These are phyloP conservation scores for Hypocrella siamensis DNA, from an alignment of 2,329 filamentous ascomycete genomes.

Conservation along the genomic window DNA sequence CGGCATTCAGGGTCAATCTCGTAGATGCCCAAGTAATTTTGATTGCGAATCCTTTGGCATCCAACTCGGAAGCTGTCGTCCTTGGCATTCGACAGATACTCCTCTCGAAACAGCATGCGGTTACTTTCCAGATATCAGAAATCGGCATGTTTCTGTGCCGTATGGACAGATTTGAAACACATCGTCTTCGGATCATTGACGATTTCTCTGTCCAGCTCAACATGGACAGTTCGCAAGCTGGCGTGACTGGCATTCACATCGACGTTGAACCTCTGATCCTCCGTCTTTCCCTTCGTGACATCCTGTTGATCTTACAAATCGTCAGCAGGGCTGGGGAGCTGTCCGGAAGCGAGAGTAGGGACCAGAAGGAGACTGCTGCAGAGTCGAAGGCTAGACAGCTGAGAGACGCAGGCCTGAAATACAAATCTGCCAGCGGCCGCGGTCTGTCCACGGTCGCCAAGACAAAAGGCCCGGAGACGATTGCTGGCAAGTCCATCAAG, in stretches of 20 bases:
- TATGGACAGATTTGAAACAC: constrained; percentile 95
- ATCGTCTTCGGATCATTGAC: constrained; percentile 79
- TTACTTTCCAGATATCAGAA: constrained; percentile 85
- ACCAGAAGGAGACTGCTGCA: constrained; percentile 19
- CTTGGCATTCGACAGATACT: constrained; percentile 87
- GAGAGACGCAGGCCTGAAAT: constrained; percentile 30
- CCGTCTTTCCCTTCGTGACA: constrained; percentile 81
- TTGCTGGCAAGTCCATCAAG: constrained; percentile 13
- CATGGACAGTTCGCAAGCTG: constrained; percentile 53
- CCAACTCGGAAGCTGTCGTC: constrained; percentile 89
- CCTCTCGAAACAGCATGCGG: constrained; percentile 81
- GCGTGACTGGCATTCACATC: constrained; percentile 64
- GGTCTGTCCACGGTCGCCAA: constrained; percentile 36
- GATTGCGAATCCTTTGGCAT: constrained; percentile 82
- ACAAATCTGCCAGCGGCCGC: constrained; percentile 40
- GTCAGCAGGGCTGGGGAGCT: constrained; percentile 81
- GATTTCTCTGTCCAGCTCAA: constrained; percentile 88
- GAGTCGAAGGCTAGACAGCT: constrained; percentile 42
- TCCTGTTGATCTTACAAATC: constrained; percentile 85
- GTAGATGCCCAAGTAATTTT: constrained; percentile 94
- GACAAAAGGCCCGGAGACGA: constrained; percentile 22
- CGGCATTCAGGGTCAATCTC: constrained; percentile 83
- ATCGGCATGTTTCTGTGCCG: constrained; percentile 97
- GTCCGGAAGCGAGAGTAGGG: constrained; percentile 45
- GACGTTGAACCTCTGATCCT: constrained; percentile 86